A percentile compares a stretch with the other conserved stretches of the same genome.
Conservation (phyloP, 108 stramenopile genomes). For the Parietichytrium sp. region DNA sequence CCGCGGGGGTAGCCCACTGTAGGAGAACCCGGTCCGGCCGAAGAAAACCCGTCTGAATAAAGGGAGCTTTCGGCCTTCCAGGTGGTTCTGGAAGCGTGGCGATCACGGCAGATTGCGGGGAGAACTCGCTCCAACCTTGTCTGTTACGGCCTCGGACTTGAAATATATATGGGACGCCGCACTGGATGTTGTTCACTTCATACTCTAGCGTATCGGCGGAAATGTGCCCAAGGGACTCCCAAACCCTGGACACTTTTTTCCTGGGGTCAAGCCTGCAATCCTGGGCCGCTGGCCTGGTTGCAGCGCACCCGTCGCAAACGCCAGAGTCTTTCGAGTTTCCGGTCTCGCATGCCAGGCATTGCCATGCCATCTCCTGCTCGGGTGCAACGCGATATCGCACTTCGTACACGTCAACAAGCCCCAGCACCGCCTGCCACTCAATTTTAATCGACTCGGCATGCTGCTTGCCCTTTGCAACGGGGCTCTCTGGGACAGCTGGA, state of each 20-base stretch:
- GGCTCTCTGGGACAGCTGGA: not conserved
- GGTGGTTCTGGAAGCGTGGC: not conserved
- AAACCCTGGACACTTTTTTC: not conserved
- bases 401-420: slow-evolving; percentile 9
- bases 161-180: slow-evolving; percentile 11
- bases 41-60: not conserved
- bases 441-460: not conserved
- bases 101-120: not conserved
- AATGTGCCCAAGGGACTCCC: slow-evolving; percentile 29
- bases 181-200: slow-evolving; percentile 17
- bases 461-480: not conserved
- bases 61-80: not conserved
- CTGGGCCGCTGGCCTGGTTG: no score
- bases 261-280: slow-evolving; percentile 24
- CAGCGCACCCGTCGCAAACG: no score
- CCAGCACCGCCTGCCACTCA: not conserved
- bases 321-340: no score
- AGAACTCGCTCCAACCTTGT: not conserved
- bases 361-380: not conserved
- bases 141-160: not conserved
- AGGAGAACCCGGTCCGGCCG: not conserved
- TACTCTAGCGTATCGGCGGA: not conserved
- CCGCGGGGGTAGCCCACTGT: not conserved
- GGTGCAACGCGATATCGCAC: not conserved
- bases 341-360: no score